Evolutionary conservation across 1,139 yeast species (phyloP).

Genomic region (Yamadazyma pseudoaaseri): DNA sequence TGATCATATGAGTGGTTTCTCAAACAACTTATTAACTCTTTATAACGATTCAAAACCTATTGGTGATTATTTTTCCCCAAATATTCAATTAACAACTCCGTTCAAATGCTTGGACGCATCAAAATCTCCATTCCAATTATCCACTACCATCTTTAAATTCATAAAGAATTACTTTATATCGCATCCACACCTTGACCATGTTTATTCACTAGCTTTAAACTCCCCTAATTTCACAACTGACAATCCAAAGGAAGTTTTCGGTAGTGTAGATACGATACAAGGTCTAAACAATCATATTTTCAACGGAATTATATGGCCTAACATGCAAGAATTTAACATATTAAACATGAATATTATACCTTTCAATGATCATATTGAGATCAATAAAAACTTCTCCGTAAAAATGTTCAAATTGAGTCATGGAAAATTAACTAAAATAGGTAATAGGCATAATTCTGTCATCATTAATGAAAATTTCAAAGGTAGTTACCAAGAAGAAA

Average conservation of each 20-base stretch:
- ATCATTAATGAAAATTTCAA: constrained; percentile 14
- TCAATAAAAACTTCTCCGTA: constrained; percentile 23
- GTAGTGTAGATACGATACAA: constrained; percentile 50
- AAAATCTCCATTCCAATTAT: constrained; percentile 18
- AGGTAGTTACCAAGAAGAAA: constrained; percentile 6
- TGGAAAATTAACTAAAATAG: constrained; percentile 24
- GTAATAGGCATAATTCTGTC: constrained; percentile 11
- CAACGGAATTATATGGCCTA: constrained; percentile 83
- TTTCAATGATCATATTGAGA: constrained; percentile 15
- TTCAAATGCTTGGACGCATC: constrained; percentile 19
- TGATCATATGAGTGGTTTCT: constrained; percentile 2
- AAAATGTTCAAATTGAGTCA: constrained; percentile 40
- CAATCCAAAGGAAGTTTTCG: constrained; percentile 47
- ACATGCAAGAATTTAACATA: constrained; percentile 44
- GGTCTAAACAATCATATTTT: constrained; percentile 59
- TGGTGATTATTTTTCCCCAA: constrained; percentile 15
- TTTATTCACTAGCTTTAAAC: constrained; percentile 66
- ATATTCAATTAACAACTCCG: constrained; percentile 22
- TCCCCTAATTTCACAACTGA: constrained; percentile 52
- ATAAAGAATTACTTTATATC: constrained; percentile 57
- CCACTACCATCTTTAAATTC: constrained; percentile 33
- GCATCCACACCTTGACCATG: constrained; percentile 86
- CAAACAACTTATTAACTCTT: constrained; percentile 15
- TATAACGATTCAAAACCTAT: constrained; percentile 26
- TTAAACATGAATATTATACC: constrained; percentile 21